Conservation (phyloP, 352 stramenopile species). For the Phytophthora syringae region DNA sequence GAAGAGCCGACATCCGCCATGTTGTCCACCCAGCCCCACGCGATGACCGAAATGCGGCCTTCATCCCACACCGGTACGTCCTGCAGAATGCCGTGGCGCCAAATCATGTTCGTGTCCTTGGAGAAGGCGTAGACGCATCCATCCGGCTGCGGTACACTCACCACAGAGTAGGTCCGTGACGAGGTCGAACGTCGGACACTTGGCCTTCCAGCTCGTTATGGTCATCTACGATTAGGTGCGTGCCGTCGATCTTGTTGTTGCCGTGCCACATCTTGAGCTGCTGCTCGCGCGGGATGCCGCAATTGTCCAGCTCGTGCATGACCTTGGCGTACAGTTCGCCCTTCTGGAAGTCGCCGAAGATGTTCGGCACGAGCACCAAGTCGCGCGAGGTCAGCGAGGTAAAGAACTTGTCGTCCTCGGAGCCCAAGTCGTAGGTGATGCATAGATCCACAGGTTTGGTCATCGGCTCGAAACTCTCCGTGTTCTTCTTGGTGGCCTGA, state of each 20-base stretch:
- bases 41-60: constrained; percentile 94
- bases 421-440: constrained; percentile 71
- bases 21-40: constrained; percentile 90
- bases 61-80: constrained; percentile 86
- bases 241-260: constrained; percentile 92
- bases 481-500: constrained; percentile 56
- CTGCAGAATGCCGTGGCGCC: constrained; percentile 92
- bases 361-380: constrained; percentile 45
- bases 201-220: constrained; percentile 78
- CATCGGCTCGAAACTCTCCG: too few relatives aligned
- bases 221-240: constrained; percentile 93
- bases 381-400: constrained; percentile 67
- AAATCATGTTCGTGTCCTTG: constrained; percentile 93
- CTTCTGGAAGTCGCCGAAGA: constrained; percentile 79
- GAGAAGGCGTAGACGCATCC: constrained; percentile 93
- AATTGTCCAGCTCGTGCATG: constrained; percentile 57
- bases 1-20: constrained; percentile 47
- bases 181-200: constrained; percentile 83
- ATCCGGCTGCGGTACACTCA: constrained; percentile 89
- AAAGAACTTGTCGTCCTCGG: constrained; percentile 59
- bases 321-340: constrained; percentile 75
- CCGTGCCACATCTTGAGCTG: constrained; percentile 84
- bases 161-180: constrained; percentile 71
- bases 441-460: too few relatives aligned
- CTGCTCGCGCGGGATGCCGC: constrained; percentile 41